Conservation (phyloP, 2,329 filamentous ascomycete species). For the Hypoxylon sp. region DNA sequence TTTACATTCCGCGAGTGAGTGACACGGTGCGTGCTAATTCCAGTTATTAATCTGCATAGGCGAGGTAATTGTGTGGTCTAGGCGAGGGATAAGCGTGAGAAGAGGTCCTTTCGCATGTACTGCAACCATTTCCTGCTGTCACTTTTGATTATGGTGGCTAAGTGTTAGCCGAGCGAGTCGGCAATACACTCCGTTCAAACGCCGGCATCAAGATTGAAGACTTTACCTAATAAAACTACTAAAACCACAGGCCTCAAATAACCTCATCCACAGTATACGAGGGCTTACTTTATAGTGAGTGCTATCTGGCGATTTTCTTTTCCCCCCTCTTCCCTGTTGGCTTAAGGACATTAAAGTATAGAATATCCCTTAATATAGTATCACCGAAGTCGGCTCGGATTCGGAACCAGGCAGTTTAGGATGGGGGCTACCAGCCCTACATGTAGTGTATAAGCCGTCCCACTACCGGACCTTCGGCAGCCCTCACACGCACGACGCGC, state of each 20-base stretch:
- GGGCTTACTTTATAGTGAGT: slow-evolving; percentile 4
- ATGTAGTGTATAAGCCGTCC: slow-evolving; percentile 32
- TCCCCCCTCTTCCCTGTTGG: slow-evolving; percentile 1
- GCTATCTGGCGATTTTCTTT: not conserved
- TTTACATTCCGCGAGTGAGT: slow-evolving; percentile 13
- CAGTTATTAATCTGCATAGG: slow-evolving; percentile 30
- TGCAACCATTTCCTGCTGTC: slow-evolving; percentile 28
- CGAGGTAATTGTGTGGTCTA: slow-evolving; percentile 22
- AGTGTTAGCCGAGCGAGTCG: slow-evolving; percentile 37
- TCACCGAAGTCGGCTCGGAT: slow-evolving; percentile 22
- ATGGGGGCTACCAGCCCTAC: slow-evolving; percentile 38
- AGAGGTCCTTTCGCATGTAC: slow-evolving; percentile 28
- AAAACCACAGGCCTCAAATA: slow-evolving; percentile 14
- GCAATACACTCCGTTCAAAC: slow-evolving; percentile 30
- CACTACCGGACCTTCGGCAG: slow-evolving; percentile 40
- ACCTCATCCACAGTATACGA: not conserved
- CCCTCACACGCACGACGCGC: slow-evolving; percentile 38
- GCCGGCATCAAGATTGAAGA: slow-evolving; percentile 21
- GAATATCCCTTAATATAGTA: slow-evolving; percentile 9
- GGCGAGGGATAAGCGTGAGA: slow-evolving; percentile 26
- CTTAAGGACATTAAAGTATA: slow-evolving; percentile 8
- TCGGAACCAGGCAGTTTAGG: slow-evolving; percentile 22
- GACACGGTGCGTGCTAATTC: slow-evolving; percentile 23
- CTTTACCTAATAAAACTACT: slow-evolving; percentile 33
- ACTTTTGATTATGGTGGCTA: slow-evolving; percentile 24